Evolutionary conservation across 2,329 filamentous ascomycete genomes (phyloP), one percentile per base, ranked within the genome.

Genomic region (Myriosclerotinia scirpicola): DNA sequence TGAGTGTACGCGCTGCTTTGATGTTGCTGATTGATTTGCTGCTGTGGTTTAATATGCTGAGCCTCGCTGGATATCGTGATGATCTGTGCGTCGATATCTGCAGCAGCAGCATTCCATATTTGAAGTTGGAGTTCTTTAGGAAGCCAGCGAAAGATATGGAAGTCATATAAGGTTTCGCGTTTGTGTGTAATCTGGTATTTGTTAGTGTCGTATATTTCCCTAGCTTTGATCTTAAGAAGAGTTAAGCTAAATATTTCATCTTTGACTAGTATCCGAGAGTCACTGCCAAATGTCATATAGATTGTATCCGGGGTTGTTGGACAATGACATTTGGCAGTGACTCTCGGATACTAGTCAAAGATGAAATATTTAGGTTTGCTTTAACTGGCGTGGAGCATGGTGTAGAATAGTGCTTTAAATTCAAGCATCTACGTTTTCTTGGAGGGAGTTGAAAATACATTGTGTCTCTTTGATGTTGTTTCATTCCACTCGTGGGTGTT

Each of bases 121-220:
- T 36, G 42, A 36, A 59, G 26, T 30, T 48, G 42, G 12, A 59
- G 56, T 20, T 59, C 56, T 20, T 59, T 46, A 6, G 55, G 42
- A 48, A 59, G 42, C 42, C 20, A 48, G 8, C 42, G 26, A 36
- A 59, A 59, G 5, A 48, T 7, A 17, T 46, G 15, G 44, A 59
- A 59, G 17, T n/a, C 6, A 36, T 36, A 11, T 9, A 34, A 22
- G 42, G 56, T 5, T 59, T 59, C 5, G 15, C 30, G 11, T 48
- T 30, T n/a, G 6, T 59, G 1, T 3, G 0, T 20, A 11, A 9
- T 26, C 55, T 59, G 56, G 1, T 6, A 15, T 22, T 36, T 5
- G 56, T 59, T 42, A 59, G 20, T 17, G 6, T 15, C 22, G 1
- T 48, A 26, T 0, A 6, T 5, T n/a, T 22, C 22, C 22, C 7